Percentiles rank a stretch among this genome's conserved stretches.
These are phyloP conservation scores for Thelephora aurantiotincta DNA, from an alignment of 768 basidiomycete genomes.

Conservation along the genomic window DNA sequence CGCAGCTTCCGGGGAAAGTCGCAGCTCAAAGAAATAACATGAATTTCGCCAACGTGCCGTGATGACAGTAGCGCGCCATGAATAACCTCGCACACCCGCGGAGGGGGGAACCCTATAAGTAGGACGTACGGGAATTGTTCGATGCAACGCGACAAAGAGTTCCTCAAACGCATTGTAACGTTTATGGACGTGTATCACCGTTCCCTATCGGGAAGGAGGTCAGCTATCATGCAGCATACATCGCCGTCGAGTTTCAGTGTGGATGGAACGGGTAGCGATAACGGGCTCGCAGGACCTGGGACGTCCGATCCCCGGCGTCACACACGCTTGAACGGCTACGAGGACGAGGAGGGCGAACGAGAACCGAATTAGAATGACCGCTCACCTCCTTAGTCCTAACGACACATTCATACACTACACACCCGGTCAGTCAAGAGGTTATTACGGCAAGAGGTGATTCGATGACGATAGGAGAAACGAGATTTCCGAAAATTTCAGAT, in stretches of 20 bases:
- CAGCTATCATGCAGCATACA: neutral
- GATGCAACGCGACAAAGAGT: slow-evolving; percentile 32
- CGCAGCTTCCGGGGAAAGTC: too few species aligned
- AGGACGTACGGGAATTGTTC: slow-evolving; percentile 36
- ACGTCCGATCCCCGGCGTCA: too few species aligned
- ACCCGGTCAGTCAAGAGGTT: too few species aligned
- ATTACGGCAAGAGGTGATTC: neutral
- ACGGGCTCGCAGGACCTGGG: too few species aligned
- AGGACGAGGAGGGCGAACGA: neutral
- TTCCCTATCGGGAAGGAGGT: slow-evolving; percentile 24
- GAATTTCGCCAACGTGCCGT: too few species aligned
- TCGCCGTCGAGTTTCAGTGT: too few species aligned
- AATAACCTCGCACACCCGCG: too few species aligned
- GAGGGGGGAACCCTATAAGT: neutral
- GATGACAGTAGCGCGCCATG: too few species aligned
- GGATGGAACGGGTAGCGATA: too few species aligned
- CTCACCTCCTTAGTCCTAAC: slow-evolving; percentile 48
- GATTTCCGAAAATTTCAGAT: slow-evolving; percentile 1
- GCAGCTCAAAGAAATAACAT: too few species aligned
- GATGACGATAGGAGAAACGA: neutral
- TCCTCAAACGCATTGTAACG: slow-evolving; percentile 54
- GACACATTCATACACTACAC: slow-evolving; percentile 51
- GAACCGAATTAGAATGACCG: neutral
- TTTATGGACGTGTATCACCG: slow-evolving; percentile 49
- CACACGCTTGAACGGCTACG: too few species aligned